These are phyloP conservation scores for Chrysosporium keratinophilum DNA, from an alignment of 2,329 filamentous ascomycete genomes.

Conservation along the genomic window DNA sequence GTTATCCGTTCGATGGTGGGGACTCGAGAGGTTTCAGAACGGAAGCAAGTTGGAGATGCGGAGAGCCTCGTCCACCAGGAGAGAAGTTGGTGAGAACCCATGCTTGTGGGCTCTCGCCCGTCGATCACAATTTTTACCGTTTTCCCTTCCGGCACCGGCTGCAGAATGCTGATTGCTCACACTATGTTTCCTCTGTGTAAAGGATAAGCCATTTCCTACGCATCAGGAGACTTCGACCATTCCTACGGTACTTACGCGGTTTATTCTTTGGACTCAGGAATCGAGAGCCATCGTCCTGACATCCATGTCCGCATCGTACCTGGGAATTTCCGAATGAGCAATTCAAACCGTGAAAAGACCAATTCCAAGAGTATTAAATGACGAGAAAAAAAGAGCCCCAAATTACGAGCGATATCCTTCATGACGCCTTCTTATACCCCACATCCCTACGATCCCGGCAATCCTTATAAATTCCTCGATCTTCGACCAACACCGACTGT, in stretches of 20 bases:
- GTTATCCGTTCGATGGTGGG: constrained; percentile 60
- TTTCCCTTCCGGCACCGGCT: constrained; percentile 8
- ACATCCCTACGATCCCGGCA: not conserved
- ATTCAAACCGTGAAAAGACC: not conserved
- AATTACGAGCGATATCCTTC: constrained; percentile 5
- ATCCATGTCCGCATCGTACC: not conserved
- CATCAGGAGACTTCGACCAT: constrained; percentile 9
- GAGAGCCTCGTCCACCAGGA: constrained; percentile 60
- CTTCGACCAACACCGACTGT: not conserved
- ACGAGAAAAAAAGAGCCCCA: not conserved
- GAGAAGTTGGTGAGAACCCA: constrained; percentile 17
- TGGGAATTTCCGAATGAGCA: not conserved
- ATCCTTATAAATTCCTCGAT: not conserved
- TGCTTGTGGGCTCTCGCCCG: constrained; percentile 11
- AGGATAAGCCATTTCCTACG: constrained; percentile 10
- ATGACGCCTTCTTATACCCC: constrained; percentile 3
- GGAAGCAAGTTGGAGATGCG: constrained; percentile 82
- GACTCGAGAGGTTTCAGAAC: constrained; percentile 66
- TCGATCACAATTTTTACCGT: not conserved
- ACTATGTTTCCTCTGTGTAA: constrained; percentile 5
- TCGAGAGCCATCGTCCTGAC: not conserved
- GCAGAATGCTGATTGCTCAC: constrained; percentile 9
- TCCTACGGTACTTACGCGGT: constrained; percentile 7
- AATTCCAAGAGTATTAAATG: not conserved
- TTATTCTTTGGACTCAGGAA: constrained; percentile 3